Evolutionary conservation across 2,329 filamentous ascomycete genomes (phyloP).

Genomic region (Neocucurbitaria cava): DNA sequence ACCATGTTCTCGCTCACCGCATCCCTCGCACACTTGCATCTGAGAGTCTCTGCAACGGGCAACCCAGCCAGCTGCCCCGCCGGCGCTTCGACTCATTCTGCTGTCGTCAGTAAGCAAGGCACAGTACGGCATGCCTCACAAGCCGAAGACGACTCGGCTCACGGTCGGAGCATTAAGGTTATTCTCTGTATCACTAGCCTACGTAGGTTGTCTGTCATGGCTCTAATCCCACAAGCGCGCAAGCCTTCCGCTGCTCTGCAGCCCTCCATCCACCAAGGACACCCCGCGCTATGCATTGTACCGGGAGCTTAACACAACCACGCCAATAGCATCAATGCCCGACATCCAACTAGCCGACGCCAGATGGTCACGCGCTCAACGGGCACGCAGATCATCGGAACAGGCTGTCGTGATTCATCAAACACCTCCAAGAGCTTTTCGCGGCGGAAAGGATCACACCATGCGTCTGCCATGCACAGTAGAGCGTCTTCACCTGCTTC

Average conservation of each 20-base stretch:
- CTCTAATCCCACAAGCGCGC: constrained; percentile 13
- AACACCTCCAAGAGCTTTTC: background rate
- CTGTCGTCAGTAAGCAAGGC: no score
- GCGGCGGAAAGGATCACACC: constrained; percentile 21
- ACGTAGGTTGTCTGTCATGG: background rate
- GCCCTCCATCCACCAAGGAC: constrained; percentile 22
- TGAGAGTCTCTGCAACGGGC: no score
- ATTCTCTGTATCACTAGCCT: no score
- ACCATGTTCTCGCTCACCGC: background rate
- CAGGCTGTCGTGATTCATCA: constrained; percentile 4
- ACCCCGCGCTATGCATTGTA: constrained; percentile 21
- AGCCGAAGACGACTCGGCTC: no score
- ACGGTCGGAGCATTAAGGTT: no score
- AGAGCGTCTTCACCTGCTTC: background rate
- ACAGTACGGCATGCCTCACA: no score
- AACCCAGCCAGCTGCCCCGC: no score
- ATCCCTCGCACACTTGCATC: no score
- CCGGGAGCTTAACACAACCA: constrained; percentile 36
- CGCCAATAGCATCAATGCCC: constrained; percentile 31
- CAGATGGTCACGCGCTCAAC: constrained; percentile 45
- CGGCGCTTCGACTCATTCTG: no score
- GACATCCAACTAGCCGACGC: constrained; percentile 33
- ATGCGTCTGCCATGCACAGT: constrained; percentile 10
- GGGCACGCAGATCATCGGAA: constrained; percentile 42
- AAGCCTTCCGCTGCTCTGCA: constrained; percentile 28